phyloP scores from a whole-genome alignment of 2,329 filamentous ascomycete genomes.

The Pezicula rhizophila region DNA sequence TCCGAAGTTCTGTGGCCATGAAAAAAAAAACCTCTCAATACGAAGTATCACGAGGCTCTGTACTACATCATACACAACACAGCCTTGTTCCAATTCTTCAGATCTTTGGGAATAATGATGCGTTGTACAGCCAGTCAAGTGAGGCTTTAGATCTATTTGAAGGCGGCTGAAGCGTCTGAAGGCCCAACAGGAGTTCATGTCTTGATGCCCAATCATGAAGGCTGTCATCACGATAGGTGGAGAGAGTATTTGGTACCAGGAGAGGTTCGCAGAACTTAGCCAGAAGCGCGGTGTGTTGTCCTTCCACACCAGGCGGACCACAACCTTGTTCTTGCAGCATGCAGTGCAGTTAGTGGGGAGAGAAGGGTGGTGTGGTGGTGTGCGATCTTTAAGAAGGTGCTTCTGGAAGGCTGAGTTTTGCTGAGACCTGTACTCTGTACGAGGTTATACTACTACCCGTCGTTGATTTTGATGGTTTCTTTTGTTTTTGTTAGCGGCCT shows the following conservation, averaged over 20 bases:
- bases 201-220: constrained; percentile 26
- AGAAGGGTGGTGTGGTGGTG: constrained; percentile 2
- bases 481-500: too few relatives aligned
- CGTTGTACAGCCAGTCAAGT: constrained; percentile 39
- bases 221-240: constrained; percentile 15
- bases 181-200: constrained; percentile 22
- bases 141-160: constrained; percentile 21
- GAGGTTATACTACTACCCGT: too few relatives aligned
- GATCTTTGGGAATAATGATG: constrained; percentile 35
- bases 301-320: constrained; percentile 18
- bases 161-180: constrained; percentile 21
- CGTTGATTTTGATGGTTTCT: too few relatives aligned
- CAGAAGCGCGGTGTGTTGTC: constrained; percentile 23
- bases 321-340: constrained; percentile 20
- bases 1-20: background rate
- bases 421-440: too few relatives aligned
- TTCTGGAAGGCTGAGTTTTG: constrained; percentile 2
- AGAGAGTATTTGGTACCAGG: background rate
- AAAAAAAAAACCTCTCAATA: background rate
- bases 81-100: constrained; percentile 6
- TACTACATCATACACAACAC: constrained; percentile 17
- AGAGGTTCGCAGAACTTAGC: constrained; percentile 10
- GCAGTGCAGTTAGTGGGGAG: constrained; percentile 12
- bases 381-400: constrained; percentile 6
- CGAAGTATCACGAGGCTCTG: constrained; percentile 13